These are phyloP conservation scores for Cicer bijugum DNA, from an alignment of 306 rosid genomes.

Conservation along the genomic window DNA sequence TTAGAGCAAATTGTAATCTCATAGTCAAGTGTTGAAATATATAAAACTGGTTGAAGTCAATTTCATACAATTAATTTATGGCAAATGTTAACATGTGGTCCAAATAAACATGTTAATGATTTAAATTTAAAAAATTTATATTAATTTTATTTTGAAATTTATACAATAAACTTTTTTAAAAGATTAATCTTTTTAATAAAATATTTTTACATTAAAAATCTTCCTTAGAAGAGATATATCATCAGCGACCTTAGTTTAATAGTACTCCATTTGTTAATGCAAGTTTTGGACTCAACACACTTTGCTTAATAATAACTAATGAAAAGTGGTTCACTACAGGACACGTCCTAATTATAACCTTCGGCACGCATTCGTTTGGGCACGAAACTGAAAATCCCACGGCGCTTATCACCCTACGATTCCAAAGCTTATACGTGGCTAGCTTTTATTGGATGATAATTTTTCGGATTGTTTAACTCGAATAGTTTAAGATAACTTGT, in stretches of 20 bases:
- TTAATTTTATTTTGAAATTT: no score
- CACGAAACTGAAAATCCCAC: conserved; percentile 51
- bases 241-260: no score
- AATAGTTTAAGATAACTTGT: not conserved
- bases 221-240: no score
- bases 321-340: conserved; percentile 35
- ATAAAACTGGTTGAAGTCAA: conserved; percentile 37
- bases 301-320: not conserved
- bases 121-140: no score
- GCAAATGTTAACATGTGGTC: no score
- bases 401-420: not conserved
- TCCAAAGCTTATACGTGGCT: conserved; percentile 40
- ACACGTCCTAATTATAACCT: conserved; percentile 33
- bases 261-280: no score
- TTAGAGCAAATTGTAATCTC: conserved; percentile 40
- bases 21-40: conserved; percentile 32
- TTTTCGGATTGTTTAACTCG: not conserved
- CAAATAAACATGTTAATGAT: no score
- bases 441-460: not conserved
- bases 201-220: no score
- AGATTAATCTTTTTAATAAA: no score
- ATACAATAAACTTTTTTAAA: no score
- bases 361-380: conserved; percentile 57
- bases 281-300: not conserved
- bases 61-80: conserved; percentile 4